phyloP scores from a whole-genome alignment of 176 grass and related monocot species.

The Puccinellia tenuiflora region DNA sequence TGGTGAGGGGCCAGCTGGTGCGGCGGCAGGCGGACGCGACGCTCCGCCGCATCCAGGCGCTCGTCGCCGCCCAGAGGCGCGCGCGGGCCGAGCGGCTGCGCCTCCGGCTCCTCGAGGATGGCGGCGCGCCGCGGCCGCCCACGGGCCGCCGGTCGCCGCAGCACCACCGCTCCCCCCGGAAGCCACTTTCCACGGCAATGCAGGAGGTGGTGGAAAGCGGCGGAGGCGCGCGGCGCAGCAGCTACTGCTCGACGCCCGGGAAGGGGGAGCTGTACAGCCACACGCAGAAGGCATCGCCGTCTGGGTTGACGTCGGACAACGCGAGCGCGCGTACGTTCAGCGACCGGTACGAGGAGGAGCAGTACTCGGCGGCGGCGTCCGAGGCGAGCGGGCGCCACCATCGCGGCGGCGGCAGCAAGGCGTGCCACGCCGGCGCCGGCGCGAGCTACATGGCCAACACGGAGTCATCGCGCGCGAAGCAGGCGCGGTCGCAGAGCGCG shows the following conservation, averaged over 20 bases:
- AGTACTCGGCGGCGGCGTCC: constrained; percentile 11
- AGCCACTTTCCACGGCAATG: neutral
- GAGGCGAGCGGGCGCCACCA: constrained; percentile 21
- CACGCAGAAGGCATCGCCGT: constrained; percentile 30
- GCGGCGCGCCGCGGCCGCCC: constrained; percentile 2
- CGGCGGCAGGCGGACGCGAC: constrained; percentile 52
- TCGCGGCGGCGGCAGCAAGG: neutral
- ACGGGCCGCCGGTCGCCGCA: constrained; percentile 33
- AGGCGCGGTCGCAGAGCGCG: constrained; percentile 65
- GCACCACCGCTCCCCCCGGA: constrained; percentile 25
- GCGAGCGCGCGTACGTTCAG: constrained; percentile 45
- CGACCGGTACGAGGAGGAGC: constrained; percentile 35
- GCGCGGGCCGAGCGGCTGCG: constrained; percentile 30
- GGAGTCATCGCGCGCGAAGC: constrained; percentile 66
- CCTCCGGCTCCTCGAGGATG: constrained; percentile 23
- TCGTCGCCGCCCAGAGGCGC: constrained; percentile 51
- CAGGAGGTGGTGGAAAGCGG: constrained; percentile 8
- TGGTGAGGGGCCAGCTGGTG: constrained; percentile 66
- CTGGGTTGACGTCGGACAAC: constrained; percentile 41
- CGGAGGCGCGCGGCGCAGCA: neutral
- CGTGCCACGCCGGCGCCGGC: neutral
- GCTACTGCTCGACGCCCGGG: constrained; percentile 17
- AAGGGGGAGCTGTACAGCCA: neutral
- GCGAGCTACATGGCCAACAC: constrained; percentile 77
- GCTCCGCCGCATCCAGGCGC: constrained; percentile 65